phyloP scores from a whole-genome alignment of 169 alveolate species.

The Eimeria acervulina region DNA sequence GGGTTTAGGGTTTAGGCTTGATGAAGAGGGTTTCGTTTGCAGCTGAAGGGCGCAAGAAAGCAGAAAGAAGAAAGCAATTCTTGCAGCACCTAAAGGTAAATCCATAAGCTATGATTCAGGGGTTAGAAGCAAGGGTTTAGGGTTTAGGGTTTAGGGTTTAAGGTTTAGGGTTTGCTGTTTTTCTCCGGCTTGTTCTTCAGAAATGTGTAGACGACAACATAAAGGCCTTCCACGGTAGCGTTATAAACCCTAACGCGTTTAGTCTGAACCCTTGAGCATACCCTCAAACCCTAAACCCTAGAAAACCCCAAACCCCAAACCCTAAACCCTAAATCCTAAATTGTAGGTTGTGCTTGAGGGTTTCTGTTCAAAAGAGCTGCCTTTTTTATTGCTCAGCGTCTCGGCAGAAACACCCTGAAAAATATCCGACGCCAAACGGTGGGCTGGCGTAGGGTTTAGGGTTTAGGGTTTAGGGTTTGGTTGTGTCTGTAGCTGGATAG shows the following conservation, averaged over 20 bases:
- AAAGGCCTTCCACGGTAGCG: slow-evolving; percentile 1
- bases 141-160: slow-evolving; percentile 12
- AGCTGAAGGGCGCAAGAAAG: slow-evolving; percentile 48
- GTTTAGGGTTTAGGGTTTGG: neutral
- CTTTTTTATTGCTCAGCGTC: neutral
- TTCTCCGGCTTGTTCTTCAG: neutral
- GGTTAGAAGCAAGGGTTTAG: slow-evolving; percentile 29
- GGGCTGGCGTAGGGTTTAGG: neutral
- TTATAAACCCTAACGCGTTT: neutral
- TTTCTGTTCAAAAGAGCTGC: neutral
- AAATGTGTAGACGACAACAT: neutral
- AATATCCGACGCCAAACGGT: neutral
- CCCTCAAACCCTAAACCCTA: neutral
- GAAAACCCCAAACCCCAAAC: neutral
- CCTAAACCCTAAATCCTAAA: slow-evolving; percentile 38
- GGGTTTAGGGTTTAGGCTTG: slow-evolving; percentile 31
- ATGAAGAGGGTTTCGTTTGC: neutral
- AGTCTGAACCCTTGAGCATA: neutral
- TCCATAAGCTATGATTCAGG: neutral
- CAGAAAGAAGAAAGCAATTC: neutral
- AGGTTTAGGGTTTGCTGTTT: neutral
- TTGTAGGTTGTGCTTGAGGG: neutral
- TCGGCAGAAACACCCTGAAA: neutral
- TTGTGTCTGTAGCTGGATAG: no score
- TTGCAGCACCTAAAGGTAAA: neutral